Base-by-base conservation (phyloP, 257 asterid genomes). In the Misopates orontium region DNA sequence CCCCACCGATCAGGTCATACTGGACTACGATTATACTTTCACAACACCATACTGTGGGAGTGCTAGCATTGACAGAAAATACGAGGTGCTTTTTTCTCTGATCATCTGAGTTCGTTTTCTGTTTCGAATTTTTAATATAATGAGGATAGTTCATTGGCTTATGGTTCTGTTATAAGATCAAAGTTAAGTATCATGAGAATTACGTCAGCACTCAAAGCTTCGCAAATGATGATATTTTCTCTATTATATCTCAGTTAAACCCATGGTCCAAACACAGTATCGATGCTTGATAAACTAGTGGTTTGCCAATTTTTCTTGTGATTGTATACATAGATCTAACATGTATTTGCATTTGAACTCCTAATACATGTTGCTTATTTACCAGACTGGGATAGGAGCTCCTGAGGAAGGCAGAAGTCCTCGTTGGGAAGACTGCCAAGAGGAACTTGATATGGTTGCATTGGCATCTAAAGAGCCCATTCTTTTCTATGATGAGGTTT, bases 1-100 rank as follows among this genome's bases (percentile, higher is more conserved):
- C 72, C 96, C 98, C 28, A 71, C 85, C 28, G 87, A 94, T 66
- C 85, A 86, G 86, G 87, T 94, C 81, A 83, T 88, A 75, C 85
- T 90, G 74, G 99, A 94, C 65, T 94, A 90, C 74, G 99, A 94
- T 71, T 94, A 90, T 77, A 94, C 98, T 41, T 94, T 94, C 88
- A 90, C 98, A 45, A 94, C 98, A 60, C 99, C 96, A 63, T 94
- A 90, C 71, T 62, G 79, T 60, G 98, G 99, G 70, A 87, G 96
- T 71, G 82, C 69, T 73, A 58, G 64, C 71, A 71, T 83, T 25
- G 88, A 86, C 72, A 61, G 58, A 66, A 78, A 55, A 72, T 48
- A 74, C 20, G 85, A 87, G 99, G 99, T 94, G 55, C 72, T 82
- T 56, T 52, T 64, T 20, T 68, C 71, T 64, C 24, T 56, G 69